Evolutionary conservation across 352 stramenopile genomes (phyloP).

Genomic region (Globisporangium rhizosaccharum): DNA sequence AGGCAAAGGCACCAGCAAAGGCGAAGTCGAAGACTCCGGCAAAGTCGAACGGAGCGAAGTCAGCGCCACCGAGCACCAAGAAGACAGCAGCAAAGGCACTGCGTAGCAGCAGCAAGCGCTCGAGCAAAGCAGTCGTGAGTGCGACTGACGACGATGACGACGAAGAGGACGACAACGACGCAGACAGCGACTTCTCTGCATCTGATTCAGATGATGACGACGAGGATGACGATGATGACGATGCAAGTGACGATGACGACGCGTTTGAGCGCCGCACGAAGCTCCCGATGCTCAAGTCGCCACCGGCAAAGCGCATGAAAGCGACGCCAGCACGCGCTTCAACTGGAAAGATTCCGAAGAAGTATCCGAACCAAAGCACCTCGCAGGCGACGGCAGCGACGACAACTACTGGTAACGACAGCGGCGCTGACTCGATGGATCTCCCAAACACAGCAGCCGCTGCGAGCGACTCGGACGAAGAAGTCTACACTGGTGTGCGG

Average conservation of each 20-base stretch:
- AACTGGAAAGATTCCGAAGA: too few relatives aligned
- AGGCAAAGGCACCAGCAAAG: not conserved
- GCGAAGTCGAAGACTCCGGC: not conserved
- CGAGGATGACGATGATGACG: conserved; percentile 23
- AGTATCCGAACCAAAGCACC: not conserved
- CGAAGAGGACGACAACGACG: conserved; percentile 26
- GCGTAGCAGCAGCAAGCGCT: not conserved
- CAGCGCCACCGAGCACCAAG: not conserved
- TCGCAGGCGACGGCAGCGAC: conserved; percentile 2
- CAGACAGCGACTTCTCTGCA: conserved; percentile 38
- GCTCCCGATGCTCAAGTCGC: conserved; percentile 14
- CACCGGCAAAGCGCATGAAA: conserved; percentile 4
- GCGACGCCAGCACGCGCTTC: not conserved
- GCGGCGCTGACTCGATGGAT: conserved; percentile 37
- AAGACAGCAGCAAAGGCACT: conserved; percentile 7
- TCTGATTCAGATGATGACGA: not conserved
- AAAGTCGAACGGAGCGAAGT: not conserved
- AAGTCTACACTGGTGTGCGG: conserved; percentile 38
- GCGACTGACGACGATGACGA: conserved; percentile 15
- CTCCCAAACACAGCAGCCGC: conserved; percentile 13
- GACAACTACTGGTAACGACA: conserved; percentile 10
- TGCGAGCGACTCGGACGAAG: conserved; percentile 27
- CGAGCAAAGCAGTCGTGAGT: not conserved
- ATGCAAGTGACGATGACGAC: conserved; percentile 23
- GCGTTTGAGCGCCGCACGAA: conserved; percentile 13